Evolutionary conservation across 768 basidiomycete species (phyloP), one percentile per base, ranked within the genome.

Genomic region (Postia placenta): DNA sequence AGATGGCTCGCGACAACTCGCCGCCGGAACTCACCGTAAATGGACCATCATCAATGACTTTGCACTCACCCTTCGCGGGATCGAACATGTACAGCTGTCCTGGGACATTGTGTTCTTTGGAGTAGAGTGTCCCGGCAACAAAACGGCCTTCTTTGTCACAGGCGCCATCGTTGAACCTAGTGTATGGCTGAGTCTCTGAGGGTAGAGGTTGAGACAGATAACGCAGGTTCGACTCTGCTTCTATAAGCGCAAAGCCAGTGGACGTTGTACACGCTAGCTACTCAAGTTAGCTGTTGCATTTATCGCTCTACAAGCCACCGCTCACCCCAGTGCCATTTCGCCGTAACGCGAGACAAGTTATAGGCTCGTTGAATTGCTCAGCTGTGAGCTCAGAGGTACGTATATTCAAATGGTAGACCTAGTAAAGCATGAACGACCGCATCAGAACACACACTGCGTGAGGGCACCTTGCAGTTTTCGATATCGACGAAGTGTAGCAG

Each of bases 401-500:
- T 15, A 66, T 73, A 50, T 79, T 65, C 50, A 78, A 70, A 59
- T 79, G 79, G 51, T 70, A 75, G 47, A 82, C 74, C 81, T 83
- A 28, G 49, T 23, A 39, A 17, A 39, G 36, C 24, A 11, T 22
- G 20, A 25, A 6, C 3, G 28, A n/a, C n/a, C 26, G 2, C 28
- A 2, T 11, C 19, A 3, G 12, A 24, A 26, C 26, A 25, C 2
- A 20, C 19, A 23, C 19, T 23, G 19, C 38, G 47, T 36, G 47
- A 38, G 14, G 15, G 7, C 33, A 42, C 42, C 55, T 46, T 53
- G 77, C 81, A 68, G 53, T 75, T 72, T 27, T 67, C 62, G 42
- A 85, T 85, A 58, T 87, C 84, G 40, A 86, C 80, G 61, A 87
- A 85, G 64, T 86, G 83, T 30, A 86, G 60, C 22, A 67, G 72